Conservation (phyloP, 2,329 filamentous ascomycete species). For the Trichoderma atroviride region DNA sequence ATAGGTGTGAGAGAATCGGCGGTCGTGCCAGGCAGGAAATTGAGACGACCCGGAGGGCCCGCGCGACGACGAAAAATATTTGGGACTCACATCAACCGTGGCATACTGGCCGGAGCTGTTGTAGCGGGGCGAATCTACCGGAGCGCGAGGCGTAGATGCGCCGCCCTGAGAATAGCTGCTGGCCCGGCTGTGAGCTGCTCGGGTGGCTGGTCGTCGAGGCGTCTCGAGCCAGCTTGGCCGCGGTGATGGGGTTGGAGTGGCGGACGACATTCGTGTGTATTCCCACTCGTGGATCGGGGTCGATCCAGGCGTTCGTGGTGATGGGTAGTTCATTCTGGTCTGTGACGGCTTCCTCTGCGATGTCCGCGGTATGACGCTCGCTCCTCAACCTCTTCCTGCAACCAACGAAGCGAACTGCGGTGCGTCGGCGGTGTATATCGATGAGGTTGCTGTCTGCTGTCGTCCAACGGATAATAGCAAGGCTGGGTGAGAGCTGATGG, state of each 20-base stretch:
- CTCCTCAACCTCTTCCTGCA: slow-evolving; percentile 35
- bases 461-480: not conserved
- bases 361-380: slow-evolving; percentile 38
- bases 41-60: slow-evolving; percentile 42
- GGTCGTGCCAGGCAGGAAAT: slow-evolving; percentile 50
- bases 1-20: slow-evolving; percentile 60
- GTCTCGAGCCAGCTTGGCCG: slow-evolving; percentile 55
- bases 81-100: slow-evolving; percentile 67
- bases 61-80: slow-evolving; percentile 52
- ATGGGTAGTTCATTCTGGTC: slow-evolving; percentile 45
- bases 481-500: not conserved
- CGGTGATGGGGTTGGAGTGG: slow-evolving; percentile 61
- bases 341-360: slow-evolving; percentile 42
- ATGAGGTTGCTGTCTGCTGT: not conserved
- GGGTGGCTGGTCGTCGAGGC: slow-evolving; percentile 58
- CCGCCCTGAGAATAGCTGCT: slow-evolving; percentile 44
- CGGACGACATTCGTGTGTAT: slow-evolving; percentile 56
- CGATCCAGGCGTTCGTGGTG: slow-evolving; percentile 48
- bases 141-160: slow-evolving; percentile 48
- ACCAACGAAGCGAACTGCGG: slow-evolving; percentile 24
- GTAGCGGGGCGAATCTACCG: slow-evolving; percentile 61
- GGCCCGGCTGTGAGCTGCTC: slow-evolving; percentile 46
- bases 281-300: slow-evolving; percentile 56
- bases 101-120: slow-evolving; percentile 65
- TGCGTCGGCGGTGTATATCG: slow-evolving; percentile 13